These are phyloP conservation scores for Plasmodium adleri DNA, from an alignment of 169 alveolate species.

Conservation along the genomic window DNA sequence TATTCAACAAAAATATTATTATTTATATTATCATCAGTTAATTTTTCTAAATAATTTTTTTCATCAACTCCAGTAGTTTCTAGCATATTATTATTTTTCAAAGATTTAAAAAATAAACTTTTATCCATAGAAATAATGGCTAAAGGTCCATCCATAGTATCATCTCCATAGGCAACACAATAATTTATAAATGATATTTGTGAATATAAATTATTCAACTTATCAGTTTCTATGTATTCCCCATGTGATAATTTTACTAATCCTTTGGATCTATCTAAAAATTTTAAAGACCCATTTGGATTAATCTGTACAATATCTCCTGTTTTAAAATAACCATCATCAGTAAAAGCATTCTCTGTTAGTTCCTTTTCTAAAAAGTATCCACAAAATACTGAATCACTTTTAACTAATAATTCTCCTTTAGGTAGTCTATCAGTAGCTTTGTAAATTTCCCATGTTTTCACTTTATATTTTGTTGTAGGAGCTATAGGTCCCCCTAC, in stretches of 20 bases:
- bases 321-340: constrained; percentile 93
- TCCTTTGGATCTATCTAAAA: constrained; percentile 95
- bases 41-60: background rate
- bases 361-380: constrained; percentile 91
- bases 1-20: constrained; percentile 5
- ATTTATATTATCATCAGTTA: constrained; percentile 9
- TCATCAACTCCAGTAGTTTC: background rate
- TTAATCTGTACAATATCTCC: constrained; percentile 94
- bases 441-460: constrained; percentile 62
- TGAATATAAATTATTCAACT: constrained; percentile 35
- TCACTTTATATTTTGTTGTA: constrained; percentile 13
- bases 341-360: constrained; percentile 88
- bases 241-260: constrained; percentile 96
- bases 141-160: constrained; percentile 50
- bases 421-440: constrained; percentile 88
- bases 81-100: constrained; percentile 17
- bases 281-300: constrained; percentile 89
- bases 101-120: constrained; percentile 10
- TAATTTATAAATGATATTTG: constrained; percentile 14
- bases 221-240: constrained; percentile 91
- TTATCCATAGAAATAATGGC: constrained; percentile 40
- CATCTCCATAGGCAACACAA: constrained; percentile 75
- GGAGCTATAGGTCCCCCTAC: constrained; percentile 33
- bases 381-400: constrained; percentile 90
- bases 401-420: constrained; percentile 94